Percentiles rank a stretch among this genome's conserved stretches.
These are phyloP conservation scores for Apiotrichum brassicae DNA, from an alignment of 1,284 basidiomycete genomes.

Conservation along the genomic window DNA sequence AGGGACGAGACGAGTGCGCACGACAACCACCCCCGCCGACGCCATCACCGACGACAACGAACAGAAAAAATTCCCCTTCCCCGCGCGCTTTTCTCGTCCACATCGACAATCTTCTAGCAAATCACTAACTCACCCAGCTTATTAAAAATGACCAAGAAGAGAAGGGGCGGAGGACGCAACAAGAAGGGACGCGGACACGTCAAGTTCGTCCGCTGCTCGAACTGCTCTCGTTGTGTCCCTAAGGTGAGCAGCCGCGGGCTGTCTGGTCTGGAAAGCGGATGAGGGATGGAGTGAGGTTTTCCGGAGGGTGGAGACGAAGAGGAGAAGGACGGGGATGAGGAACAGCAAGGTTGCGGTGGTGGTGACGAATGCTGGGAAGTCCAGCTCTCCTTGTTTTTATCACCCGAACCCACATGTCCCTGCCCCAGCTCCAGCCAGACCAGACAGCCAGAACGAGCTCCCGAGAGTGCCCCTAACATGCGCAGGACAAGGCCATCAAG, in stretches of 20 bases:
- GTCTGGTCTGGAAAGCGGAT: background rate
- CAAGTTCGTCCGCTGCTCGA: slow-evolving; percentile 83
- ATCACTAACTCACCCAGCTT: background rate
- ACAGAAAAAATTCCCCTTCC: background rate
- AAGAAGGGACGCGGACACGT: slow-evolving; percentile 98
- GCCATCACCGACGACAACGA: background rate
- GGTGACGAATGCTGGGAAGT: background rate
- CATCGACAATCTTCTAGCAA: background rate
- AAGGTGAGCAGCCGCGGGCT: slow-evolving; percentile 50
- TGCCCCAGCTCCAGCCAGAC: too few species aligned
- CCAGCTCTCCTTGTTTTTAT: too few species aligned
- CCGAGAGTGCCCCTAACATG: background rate
- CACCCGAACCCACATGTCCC: background rate
- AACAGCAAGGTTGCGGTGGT: background rate
- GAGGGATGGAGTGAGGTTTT: too few species aligned
- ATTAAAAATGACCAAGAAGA: slow-evolving; percentile 78
- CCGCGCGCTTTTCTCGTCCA: too few species aligned
- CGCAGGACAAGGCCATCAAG: slow-evolving; percentile 98
- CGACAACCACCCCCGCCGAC: background rate
- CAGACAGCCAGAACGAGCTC: background rate
- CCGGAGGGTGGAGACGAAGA: too few species aligned
- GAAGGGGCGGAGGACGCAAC: slow-evolving; percentile 97
- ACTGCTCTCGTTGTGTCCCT: slow-evolving; percentile 85
- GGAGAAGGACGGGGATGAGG: background rate
- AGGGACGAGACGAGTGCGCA: background rate